These are phyloP conservation scores for Mortierella sp. DNA, from an alignment of 371 early-diverging fungal genomes.

Conservation along the genomic window DNA sequence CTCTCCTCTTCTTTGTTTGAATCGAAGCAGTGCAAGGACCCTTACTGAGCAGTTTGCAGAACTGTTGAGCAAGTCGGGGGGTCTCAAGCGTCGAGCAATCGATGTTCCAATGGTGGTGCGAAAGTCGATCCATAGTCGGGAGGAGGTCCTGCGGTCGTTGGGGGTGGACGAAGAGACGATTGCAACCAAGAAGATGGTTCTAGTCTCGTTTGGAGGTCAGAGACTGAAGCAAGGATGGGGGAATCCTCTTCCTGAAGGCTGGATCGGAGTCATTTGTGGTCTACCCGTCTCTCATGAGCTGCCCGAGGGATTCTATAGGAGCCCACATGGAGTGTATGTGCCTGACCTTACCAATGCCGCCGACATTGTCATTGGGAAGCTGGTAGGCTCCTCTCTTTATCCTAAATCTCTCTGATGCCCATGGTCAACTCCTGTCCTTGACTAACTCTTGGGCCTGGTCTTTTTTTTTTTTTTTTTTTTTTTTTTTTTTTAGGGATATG, in stretches of 20 bases:
- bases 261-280: conserved; percentile 75
- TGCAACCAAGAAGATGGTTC: conserved; percentile 59
- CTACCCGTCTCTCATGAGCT: conserved; percentile 57
- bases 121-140: conserved; percentile 6
- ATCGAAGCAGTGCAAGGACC: too few species aligned
- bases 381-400: conserved; percentile 28
- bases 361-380: conserved; percentile 75
- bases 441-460: background rate
- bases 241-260: conserved; percentile 68
- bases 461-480: background rate
- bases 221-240: conserved; percentile 55
- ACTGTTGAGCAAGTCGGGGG: too few species aligned
- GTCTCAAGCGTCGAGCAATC: conserved; percentile 20
- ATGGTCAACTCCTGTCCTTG: too few species aligned
- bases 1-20: too few species aligned
- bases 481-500: conserved; percentile 63
- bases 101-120: conserved; percentile 52
- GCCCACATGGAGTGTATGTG: conserved; percentile 66
- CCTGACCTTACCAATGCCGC: conserved; percentile 76
- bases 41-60: too few species aligned
- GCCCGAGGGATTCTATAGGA: conserved; percentile 61
- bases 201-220: conserved; percentile 75
- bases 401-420: background rate
- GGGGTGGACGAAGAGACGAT: conserved; percentile 64
- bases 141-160: conserved; percentile 53